Conservation (phyloP, 1,139 yeast genomes). For the Eremothecium gossypii region DNA sequence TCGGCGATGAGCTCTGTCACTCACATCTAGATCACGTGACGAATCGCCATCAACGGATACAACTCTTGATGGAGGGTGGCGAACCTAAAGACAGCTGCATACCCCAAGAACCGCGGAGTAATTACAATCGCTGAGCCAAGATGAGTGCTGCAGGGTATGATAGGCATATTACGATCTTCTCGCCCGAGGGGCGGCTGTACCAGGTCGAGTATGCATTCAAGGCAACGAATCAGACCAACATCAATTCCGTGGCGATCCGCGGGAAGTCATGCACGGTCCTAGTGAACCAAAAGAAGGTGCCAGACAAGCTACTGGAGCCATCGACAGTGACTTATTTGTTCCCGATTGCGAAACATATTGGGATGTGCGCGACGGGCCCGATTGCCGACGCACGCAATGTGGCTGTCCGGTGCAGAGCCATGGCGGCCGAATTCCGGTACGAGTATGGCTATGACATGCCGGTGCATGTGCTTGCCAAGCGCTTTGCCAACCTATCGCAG, state of each 20-base stretch:
- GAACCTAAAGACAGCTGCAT: too few relatives aligned
- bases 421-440: constrained; percentile 91
- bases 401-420: constrained; percentile 82
- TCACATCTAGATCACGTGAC: too few relatives aligned
- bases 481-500: constrained; percentile 93
- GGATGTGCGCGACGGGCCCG: constrained; percentile 91
- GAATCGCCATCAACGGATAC: too few relatives aligned
- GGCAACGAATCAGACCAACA: constrained; percentile 87
- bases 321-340: constrained; percentile 77
- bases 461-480: constrained; percentile 82
- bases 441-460: constrained; percentile 97
- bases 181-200: constrained; percentile 95
- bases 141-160: constrained; percentile 78
- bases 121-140: not conserved
- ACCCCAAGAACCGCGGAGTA: too few relatives aligned
- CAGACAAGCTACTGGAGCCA: constrained; percentile 87
- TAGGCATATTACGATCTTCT: constrained; percentile 95
- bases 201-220: constrained; percentile 98
- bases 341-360: constrained; percentile 70
- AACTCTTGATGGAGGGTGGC: too few relatives aligned
- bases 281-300: constrained; percentile 90
- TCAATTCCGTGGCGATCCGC: constrained; percentile 78
- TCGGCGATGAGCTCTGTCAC: too few relatives aligned
- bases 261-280: constrained; percentile 88
- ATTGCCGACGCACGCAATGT: constrained; percentile 94